Percentiles rank a stretch among this genome's conserved stretches.
phyloP scores from a whole-genome alignment of 1,139 yeast genomes.

The Kodamaea suecica region DNA sequence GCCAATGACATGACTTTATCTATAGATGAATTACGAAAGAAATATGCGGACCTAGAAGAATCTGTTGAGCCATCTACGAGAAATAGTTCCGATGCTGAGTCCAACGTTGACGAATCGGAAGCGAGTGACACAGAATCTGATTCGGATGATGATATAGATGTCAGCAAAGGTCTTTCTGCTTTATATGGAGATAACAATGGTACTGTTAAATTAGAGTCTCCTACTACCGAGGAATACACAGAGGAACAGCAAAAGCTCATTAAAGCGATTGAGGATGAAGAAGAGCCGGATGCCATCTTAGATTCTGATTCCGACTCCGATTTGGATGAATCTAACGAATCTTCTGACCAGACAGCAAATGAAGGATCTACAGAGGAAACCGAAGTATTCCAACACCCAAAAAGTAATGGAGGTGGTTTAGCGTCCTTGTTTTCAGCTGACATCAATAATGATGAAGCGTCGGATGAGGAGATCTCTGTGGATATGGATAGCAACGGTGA shows the following conservation, averaged over 20 bases:
- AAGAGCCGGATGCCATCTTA: slow-evolving; percentile 16
- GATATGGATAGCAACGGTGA: slow-evolving; percentile 12
- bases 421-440: slow-evolving; percentile 21
- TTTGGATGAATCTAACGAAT: slow-evolving; percentile 7
- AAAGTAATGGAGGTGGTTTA: slow-evolving; percentile 16
- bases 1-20: slow-evolving; percentile 42
- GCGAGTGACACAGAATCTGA: slow-evolving; percentile 16
- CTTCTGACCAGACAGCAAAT: slow-evolving; percentile 9
- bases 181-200: slow-evolving; percentile 25
- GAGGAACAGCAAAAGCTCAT: slow-evolving; percentile 36
- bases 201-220: background rate
- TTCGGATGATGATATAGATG: slow-evolving; percentile 20
- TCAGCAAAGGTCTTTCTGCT: slow-evolving; percentile 30
- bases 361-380: slow-evolving; percentile 12
- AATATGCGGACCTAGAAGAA: slow-evolving; percentile 54
- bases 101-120: background rate
- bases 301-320: slow-evolving; percentile 24
- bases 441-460: slow-evolving; percentile 16
- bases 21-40: slow-evolving; percentile 61
- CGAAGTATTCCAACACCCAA: slow-evolving; percentile 1
- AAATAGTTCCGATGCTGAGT: slow-evolving; percentile 2
- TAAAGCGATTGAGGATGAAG: slow-evolving; percentile 17
- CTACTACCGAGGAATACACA: slow-evolving; percentile 24
- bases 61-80: slow-evolving; percentile 11
- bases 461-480: slow-evolving; percentile 11